phyloP scores from a whole-genome alignment of 1,284 basidiomycete species.

The Ceratobasidium sp. region DNA sequence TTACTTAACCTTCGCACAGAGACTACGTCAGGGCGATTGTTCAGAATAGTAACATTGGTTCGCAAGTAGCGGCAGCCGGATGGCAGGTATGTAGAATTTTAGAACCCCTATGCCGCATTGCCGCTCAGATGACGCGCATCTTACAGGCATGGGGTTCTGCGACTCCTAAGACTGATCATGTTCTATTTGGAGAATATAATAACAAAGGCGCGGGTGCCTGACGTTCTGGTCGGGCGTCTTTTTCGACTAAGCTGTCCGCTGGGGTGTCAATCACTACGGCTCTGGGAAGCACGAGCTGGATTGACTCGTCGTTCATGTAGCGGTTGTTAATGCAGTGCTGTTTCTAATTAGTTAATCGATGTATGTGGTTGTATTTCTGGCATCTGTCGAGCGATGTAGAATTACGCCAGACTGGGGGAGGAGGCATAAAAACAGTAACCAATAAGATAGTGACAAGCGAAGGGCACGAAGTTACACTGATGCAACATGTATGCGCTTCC shows the following conservation, averaged over 20 bases:
- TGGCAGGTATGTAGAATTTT: constrained; percentile 33
- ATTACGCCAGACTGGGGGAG: no score
- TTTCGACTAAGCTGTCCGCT: constrained; percentile 39
- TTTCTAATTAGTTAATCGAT: not conserved
- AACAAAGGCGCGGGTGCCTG: constrained; percentile 41
- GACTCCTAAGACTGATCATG: constrained; percentile 38
- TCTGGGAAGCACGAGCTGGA: constrained; percentile 31
- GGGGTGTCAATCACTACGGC: constrained; percentile 25
- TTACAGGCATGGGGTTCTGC: constrained; percentile 35
- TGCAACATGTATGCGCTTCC: no score
- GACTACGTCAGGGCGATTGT: constrained; percentile 43
- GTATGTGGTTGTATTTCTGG: no score
- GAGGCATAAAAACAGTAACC: no score
- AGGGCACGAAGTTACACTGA: no score
- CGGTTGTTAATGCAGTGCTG: not conserved
- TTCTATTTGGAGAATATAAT: constrained; percentile 43
- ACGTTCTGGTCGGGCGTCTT: constrained; percentile 29
- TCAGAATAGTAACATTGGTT: constrained; percentile 39
- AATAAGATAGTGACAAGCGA: no score
- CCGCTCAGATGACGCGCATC: not conserved
- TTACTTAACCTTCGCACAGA: not conserved
- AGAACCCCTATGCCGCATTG: not conserved
- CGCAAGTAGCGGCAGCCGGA: constrained; percentile 40
- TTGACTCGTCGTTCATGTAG: constrained; percentile 28
- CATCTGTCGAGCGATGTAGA: no score